Evolutionary conservation across 140 eudicot genomes (phyloP).

Genomic region (Senecio squalidus): DNA sequence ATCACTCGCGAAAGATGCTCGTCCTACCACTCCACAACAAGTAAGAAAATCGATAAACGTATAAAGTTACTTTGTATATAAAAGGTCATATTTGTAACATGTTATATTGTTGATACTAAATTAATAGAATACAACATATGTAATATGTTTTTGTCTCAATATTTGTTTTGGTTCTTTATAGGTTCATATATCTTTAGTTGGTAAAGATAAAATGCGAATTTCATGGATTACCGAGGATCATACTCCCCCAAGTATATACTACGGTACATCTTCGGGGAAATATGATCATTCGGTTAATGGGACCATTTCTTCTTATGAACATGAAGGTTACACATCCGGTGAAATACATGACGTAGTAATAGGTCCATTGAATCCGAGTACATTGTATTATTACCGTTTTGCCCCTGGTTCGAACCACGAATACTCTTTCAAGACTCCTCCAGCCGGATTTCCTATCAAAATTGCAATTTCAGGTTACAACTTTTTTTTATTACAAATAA

Average conservation of each 20-base stretch:
- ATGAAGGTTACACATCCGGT: conserved; percentile 46
- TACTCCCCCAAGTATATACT: conserved; percentile 45
- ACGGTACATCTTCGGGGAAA: conserved; percentile 49
- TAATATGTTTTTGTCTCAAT: too few species aligned
- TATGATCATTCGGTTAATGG: conserved; percentile 37
- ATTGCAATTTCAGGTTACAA: conserved; percentile 52
- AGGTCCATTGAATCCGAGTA: conserved; percentile 58
- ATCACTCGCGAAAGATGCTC: conserved; percentile 19
- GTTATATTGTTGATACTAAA: too few species aligned
- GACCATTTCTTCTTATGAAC: conserved; percentile 32
- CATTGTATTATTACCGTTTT: conserved; percentile 56
- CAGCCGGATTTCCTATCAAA: conserved; percentile 52
- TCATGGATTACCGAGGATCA: conserved; percentile 59
- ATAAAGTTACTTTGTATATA: too few species aligned
- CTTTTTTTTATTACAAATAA: not conserved
- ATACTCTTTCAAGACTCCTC: conserved; percentile 64
- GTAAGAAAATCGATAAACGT: too few species aligned
- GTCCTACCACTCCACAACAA: conserved; percentile 59
- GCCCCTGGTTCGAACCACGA: conserved; percentile 32
- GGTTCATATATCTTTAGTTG: conserved; percentile 71
- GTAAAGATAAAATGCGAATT: conserved; percentile 55
- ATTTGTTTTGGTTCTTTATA: conserved; percentile 17
- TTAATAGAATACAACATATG: too few species aligned
- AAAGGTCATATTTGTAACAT: too few species aligned
- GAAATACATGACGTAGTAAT: conserved; percentile 50